Base-by-base conservation (phyloP, 2,329 filamentous ascomycete species). In the Celoporthe dispersa region DNA sequence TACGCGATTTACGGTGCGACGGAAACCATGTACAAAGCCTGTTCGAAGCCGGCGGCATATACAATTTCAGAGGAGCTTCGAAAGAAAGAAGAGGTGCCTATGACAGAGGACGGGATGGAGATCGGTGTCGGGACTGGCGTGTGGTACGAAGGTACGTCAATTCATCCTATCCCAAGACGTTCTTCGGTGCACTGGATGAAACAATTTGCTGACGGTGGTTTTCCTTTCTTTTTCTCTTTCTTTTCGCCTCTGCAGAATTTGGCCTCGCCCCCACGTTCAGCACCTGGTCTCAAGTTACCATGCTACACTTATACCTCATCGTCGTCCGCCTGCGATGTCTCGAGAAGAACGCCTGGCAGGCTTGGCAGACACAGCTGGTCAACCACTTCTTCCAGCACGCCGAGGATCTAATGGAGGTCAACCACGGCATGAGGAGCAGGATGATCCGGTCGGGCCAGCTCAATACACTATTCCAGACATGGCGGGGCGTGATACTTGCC, bases 351-450 rank as follows among this genome's bases (percentile, higher is more conserved):
- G 85, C 88, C 74, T 90, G 92, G 74, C 86, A 88, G 71, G 87
- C 89, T 69, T 97, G 94, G 90, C 93, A 97, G 80, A 92, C 94
- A 77, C 93, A 97, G 82, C 86, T 99, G 73, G 89, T 96, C 62
- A 94, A 99, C 82, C 94, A 98, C 81, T 98, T 97, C 85, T 98
- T 95, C 85, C 93, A 93, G 83, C 91, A 92, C 76, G 92, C 92
- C 76, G 93, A 97, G 83, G 90, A 92, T 79, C 88, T 90, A 77
- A 95, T 97, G 88, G 92, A 92, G 72, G 84, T 92, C 72, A 88
- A 91, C 78, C 95, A 97, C 84, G 91, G 91, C 74, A 86, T 91
- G 80, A 81, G 82, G 39, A 88, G 88, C 70, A 84, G 85, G 67
- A 83, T 83, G 37, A 82, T 90, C 74, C 86, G 90, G 53, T 88